Evolutionary conservation across 176 grass and related monocot genomes (phyloP), one percentile per base, ranked within the genome.

Genomic region (Carex scoparia): DNA sequence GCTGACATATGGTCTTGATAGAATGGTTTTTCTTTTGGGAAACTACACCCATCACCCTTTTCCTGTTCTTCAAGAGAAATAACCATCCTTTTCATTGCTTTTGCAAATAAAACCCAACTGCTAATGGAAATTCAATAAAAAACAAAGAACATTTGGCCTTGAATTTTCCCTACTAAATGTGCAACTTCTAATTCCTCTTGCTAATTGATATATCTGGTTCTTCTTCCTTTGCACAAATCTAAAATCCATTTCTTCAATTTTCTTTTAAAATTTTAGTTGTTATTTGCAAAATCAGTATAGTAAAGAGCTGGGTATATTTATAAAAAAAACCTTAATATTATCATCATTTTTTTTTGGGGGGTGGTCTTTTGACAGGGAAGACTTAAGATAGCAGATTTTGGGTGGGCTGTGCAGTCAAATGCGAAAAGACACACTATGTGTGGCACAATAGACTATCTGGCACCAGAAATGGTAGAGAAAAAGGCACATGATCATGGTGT

Each of bases 351-450:
- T 6, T 48, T 31, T 74, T 74, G 19, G 40, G 69, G 44, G 70
- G 38, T 37, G 70, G 33, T 74, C 12, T 56, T 94, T 89, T 84
- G 66, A 60, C 83, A 98, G 96, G 93, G 96, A 15, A 85, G 91
- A 37, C 88, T 98, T 42, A 94, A 98, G 88, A 92, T 98, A 87
- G 96, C 96, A 81, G 96, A 98, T 84, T 99, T 99, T 56, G 96
- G 96, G 77, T 99, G 93, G 90, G 93, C 96, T 4, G 96, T 93
- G 79, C 80, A 61, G 32, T 95, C 93, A 53, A 90, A 86, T 88
- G 61, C 85, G 61, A 99, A 99, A 79, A 88, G 96, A 0, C 90
- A 95, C 70, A 99, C 96, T 68, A 89, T 99, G 61, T 99, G 93
- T 85, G 96, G 96, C 14, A 99, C 96, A 16, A 89, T 95, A 3